These are phyloP conservation scores for Posidonia australis DNA, from an alignment of 106 monocot species.

Conservation along the genomic window DNA sequence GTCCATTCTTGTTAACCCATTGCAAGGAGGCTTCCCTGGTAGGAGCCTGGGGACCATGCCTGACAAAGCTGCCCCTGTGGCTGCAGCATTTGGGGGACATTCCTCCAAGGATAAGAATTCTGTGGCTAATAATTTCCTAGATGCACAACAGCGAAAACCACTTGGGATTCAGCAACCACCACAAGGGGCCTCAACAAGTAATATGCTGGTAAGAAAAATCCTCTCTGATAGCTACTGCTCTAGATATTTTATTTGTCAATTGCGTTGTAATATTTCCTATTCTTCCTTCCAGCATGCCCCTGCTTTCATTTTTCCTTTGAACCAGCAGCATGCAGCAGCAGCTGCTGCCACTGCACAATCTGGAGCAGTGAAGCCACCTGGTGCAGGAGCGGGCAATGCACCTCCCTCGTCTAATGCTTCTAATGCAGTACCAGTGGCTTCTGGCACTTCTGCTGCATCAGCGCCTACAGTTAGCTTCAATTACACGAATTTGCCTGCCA, in stretches of 20 bases:
- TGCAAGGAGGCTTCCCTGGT: constrained; percentile 41
- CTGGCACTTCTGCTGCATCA: constrained; percentile 10
- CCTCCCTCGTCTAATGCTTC: constrained; percentile 22
- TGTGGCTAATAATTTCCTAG: constrained; percentile 11
- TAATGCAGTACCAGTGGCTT: constrained; percentile 5
- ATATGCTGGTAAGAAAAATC: constrained; percentile 48
- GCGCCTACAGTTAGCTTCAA: constrained; percentile 50
- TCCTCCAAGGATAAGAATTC: constrained; percentile 31
- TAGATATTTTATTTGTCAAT: not conserved
- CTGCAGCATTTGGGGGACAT: not conserved
- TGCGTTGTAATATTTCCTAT: not conserved
- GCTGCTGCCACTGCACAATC: constrained; percentile 22
- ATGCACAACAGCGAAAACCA: constrained; percentile 47
- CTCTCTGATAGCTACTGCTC: not conserved
- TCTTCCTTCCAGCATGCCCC: constrained; percentile 40
- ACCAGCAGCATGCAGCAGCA: constrained; percentile 48
- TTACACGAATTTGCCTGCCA: constrained; percentile 46
- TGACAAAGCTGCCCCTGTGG: constrained; percentile 16
- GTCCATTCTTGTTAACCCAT: constrained; percentile 23
- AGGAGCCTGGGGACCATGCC: constrained; percentile 20
- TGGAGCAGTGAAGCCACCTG: constrained; percentile 13
- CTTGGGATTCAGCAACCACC: constrained; percentile 33
- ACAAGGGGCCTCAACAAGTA: constrained; percentile 34
- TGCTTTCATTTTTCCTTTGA: constrained; percentile 69
- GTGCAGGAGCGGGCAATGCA: constrained; percentile 10